phyloP scores from a whole-genome alignment of 2,329 filamentous ascomycete genomes.

The Penicillium griseofulvum region DNA sequence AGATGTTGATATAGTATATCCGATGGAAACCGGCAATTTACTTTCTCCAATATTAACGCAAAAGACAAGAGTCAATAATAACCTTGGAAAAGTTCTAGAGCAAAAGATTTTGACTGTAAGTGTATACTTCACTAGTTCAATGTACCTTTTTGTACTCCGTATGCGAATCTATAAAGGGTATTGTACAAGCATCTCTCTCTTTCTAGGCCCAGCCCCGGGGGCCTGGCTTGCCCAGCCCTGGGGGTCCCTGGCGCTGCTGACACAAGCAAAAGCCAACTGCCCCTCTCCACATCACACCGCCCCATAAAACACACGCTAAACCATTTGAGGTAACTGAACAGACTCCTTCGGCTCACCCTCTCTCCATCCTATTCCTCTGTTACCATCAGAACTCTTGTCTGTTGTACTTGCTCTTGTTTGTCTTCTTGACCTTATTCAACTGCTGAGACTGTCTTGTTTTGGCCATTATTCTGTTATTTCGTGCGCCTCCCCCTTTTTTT shows the following conservation, averaged over 20 bases:
- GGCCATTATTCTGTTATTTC: not conserved
- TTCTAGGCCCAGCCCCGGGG: not conserved
- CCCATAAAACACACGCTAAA: slow-evolving; percentile 26
- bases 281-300: slow-evolving; percentile 30
- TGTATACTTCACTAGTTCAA: not conserved
- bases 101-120: not conserved
- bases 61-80: not conserved
- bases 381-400: slow-evolving; percentile 3
- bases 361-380: slow-evolving; percentile 9
- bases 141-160: too few species aligned
- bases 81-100: not conserved
- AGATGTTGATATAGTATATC: too few species aligned
- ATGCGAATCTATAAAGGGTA: too few species aligned
- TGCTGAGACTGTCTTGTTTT: not conserved
- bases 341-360: slow-evolving; percentile 25
- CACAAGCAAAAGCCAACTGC: slow-evolving; percentile 10
- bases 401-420: slow-evolving; percentile 1
- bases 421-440: not conserved
- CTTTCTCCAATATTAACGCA: not conserved
- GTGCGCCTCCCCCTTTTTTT: slow-evolving; percentile 6
- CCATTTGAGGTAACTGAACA: slow-evolving; percentile 20
- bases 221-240: not conserved
- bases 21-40: too few species aligned
- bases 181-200: too few species aligned
- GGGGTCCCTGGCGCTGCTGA: not conserved